Conservation (phyloP, 208 protist genomes). For the Trypanosoma cruzi region DNA sequence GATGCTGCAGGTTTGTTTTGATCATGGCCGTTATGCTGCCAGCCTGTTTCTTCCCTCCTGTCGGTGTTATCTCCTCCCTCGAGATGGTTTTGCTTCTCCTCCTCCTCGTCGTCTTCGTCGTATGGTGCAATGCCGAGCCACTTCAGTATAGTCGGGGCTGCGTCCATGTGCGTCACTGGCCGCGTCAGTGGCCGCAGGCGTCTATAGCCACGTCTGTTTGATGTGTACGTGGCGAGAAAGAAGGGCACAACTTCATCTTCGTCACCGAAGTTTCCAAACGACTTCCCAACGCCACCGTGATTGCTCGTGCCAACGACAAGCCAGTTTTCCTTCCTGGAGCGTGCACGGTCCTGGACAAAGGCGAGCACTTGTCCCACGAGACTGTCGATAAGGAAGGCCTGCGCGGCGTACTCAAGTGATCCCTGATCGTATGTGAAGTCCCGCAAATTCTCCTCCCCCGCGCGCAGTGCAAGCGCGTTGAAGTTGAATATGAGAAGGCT, state of each 20-base stretch:
- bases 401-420: slow-evolving; percentile 51
- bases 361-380: slow-evolving; percentile 70
- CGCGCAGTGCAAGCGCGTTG: slow-evolving; percentile 56
- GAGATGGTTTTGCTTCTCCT: too few species aligned
- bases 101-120: slow-evolving; percentile 25
- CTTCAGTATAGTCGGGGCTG: slow-evolving; percentile 68
- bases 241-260: slow-evolving; percentile 50
- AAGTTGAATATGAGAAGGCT: slow-evolving; percentile 76
- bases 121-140: slow-evolving; percentile 73
- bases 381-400: slow-evolving; percentile 73
- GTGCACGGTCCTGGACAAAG: slow-evolving; percentile 53
- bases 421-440: slow-evolving; percentile 52
- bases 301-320: slow-evolving; percentile 66
- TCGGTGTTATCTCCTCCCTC: background rate
- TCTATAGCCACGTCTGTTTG: slow-evolving; percentile 41
- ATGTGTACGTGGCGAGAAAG: slow-evolving; percentile 63
- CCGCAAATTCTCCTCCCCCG: slow-evolving; percentile 42
- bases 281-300: slow-evolving; percentile 66
- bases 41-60: background rate
- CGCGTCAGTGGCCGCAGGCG: slow-evolving; percentile 39
- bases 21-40: slow-evolving; percentile 14
- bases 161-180: slow-evolving; percentile 65
- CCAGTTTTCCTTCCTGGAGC: slow-evolving; percentile 77
- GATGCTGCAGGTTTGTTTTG: background rate
- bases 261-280: slow-evolving; percentile 32